phyloP scores from a whole-genome alignment of 305 asterid genomes.

The Solanum hybrid region DNA sequence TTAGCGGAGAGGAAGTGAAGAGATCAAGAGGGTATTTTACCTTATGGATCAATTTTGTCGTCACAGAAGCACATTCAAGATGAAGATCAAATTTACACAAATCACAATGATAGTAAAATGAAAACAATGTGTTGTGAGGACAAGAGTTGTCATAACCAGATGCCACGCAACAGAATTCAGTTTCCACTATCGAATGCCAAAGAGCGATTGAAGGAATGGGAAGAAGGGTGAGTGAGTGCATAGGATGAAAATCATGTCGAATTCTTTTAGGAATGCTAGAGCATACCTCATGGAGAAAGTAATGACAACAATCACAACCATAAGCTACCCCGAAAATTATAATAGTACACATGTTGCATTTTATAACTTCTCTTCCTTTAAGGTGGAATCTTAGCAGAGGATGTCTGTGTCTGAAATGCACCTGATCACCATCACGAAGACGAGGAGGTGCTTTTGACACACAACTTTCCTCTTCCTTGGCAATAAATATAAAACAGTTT shows the following conservation, averaged over 20 bases:
- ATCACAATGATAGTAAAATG: background rate
- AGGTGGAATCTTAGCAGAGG: background rate
- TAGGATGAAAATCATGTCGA: background rate
- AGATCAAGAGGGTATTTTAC: background rate
- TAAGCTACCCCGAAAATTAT: background rate
- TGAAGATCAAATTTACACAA: background rate
- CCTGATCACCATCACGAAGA: background rate
- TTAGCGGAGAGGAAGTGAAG: background rate
- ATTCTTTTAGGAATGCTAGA: background rate
- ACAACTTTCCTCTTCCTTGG: background rate
- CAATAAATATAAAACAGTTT: too few relatives aligned
- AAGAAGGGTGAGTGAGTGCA: background rate
- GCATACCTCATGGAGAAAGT: background rate
- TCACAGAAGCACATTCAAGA: background rate
- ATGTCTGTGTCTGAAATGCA: background rate
- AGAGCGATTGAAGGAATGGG: background rate
- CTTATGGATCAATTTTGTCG: background rate
- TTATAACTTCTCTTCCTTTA: background rate
- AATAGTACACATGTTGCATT: background rate
- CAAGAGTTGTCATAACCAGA: background rate
- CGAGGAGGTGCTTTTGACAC: background rate
- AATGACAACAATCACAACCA: background rate
- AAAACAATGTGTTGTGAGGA: background rate
- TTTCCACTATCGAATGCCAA: background rate
- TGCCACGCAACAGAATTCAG: background rate